Percentiles rank a stretch among this genome's conserved stretches.
These are phyloP conservation scores for Aureobasidium uvarum DNA, from an alignment of 2,329 filamentous ascomycete species.

Conservation along the genomic window DNA sequence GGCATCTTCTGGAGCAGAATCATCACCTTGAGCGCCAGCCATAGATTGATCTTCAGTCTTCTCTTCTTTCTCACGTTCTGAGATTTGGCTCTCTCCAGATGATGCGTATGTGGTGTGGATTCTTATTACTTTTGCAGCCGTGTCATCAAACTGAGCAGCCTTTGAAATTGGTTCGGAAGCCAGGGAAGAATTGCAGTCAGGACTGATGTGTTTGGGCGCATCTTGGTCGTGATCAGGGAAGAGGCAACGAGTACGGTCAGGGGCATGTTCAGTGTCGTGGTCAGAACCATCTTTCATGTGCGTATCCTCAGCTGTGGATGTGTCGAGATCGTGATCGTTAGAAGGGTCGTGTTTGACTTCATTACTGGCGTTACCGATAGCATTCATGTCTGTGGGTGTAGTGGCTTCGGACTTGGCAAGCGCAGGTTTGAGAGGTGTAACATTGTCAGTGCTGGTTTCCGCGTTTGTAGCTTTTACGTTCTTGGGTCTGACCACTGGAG, in stretches of 20 bases:
- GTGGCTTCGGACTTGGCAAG: not conserved
- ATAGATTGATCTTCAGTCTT: not conserved
- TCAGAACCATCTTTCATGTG: not conserved
- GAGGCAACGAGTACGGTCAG: too few species aligned
- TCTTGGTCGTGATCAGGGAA: not conserved
- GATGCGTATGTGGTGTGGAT: not conserved
- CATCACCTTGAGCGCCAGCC: not conserved
- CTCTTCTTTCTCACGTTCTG: not conserved
- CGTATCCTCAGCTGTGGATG: not conserved
- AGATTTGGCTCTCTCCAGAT: not conserved
- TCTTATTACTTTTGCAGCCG: not conserved
- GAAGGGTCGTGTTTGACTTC: too few species aligned
- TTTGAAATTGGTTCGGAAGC: not conserved
- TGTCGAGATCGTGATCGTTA: not conserved
- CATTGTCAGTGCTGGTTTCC: not conserved
- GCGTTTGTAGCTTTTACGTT: not conserved
- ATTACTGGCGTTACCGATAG: not conserved
- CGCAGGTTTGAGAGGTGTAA: too few species aligned
- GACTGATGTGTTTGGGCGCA: not conserved
- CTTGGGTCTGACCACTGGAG: not conserved
- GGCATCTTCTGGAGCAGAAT: not conserved
- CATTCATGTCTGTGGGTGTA: not conserved
- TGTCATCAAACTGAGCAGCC: not conserved
- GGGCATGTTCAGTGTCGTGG: not conserved
- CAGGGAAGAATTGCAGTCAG: not conserved